phyloP scores from a whole-genome alignment of 2,329 filamentous ascomycete genomes.

The Neofusicoccum kwambonambiense region DNA sequence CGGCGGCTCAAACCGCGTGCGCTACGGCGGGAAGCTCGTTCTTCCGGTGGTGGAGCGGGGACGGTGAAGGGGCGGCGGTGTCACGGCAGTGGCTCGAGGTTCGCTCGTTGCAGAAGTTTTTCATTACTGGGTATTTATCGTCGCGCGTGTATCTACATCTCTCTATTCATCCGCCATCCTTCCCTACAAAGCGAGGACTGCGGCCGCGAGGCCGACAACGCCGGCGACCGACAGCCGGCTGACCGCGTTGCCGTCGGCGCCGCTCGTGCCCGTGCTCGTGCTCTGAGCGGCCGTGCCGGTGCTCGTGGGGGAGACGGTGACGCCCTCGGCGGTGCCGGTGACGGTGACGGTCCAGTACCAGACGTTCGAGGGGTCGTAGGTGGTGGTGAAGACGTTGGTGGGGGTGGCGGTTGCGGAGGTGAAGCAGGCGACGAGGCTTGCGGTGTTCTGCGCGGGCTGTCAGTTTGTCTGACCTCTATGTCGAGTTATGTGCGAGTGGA shows the following conservation, averaged over 20 bases:
- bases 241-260: background rate
- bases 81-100: background rate
- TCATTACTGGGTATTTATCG: background rate
- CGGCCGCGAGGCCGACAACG: background rate
- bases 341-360: constrained; percentile 24
- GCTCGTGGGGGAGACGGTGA: background rate
- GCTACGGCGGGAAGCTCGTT: background rate
- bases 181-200: background rate
- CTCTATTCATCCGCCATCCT: too few relatives aligned
- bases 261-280: background rate
- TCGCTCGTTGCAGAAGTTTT: background rate
- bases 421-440: background rate
- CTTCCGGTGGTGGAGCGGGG: background rate
- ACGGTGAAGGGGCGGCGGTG: too few relatives aligned
- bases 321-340: constrained; percentile 26
- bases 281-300: background rate
- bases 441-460: background rate
- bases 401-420: background rate
- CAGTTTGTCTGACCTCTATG: background rate
- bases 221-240: background rate
- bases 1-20: background rate
- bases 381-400: background rate
- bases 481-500: too few relatives aligned
- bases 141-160: background rate
- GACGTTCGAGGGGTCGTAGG: constrained; percentile 21